These are phyloP conservation scores for Morella rubra DNA, from an alignment of 306 rosid species.

Conservation along the genomic window DNA sequence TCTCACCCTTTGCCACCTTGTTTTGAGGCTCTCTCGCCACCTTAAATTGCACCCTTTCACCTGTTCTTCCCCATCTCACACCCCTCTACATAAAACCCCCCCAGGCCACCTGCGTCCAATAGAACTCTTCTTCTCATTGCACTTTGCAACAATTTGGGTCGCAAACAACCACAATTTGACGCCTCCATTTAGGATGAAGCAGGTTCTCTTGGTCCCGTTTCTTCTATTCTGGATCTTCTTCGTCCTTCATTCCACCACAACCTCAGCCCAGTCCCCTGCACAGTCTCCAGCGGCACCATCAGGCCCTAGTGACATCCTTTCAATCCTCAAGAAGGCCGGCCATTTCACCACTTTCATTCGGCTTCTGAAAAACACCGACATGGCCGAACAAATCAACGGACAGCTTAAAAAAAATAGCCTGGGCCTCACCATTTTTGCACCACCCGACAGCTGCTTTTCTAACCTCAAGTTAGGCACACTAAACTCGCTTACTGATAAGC, in stretches of 20 bases:
- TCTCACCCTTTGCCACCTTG: constrained; percentile 15
- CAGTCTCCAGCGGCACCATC: constrained; percentile 37
- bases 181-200: constrained; percentile 31
- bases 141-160: not conserved
- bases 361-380: constrained; percentile 59
- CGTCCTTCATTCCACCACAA: constrained; percentile 9
- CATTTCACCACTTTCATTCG: constrained; percentile 79
- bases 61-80: constrained; percentile 22
- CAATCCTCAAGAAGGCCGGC: constrained; percentile 78
- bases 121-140: not conserved
- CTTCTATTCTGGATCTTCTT: constrained; percentile 5
- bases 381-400: constrained; percentile 63
- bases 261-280: constrained; percentile 49
- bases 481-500: constrained; percentile 62
- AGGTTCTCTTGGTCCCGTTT: constrained; percentile 8
- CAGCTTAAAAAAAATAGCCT: constrained; percentile 75
- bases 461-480: constrained; percentile 63
- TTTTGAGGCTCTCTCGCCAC: constrained; percentile 48
- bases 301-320: constrained; percentile 61
- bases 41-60: constrained; percentile 54
- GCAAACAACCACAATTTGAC: not conserved
- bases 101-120: too few relatives aligned
- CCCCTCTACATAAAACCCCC: not conserved
- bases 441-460: constrained; percentile 74
- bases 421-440: constrained; percentile 83